Percentiles rank a stretch among this genome's conserved stretches.
Evolutionary conservation across 148 eudicot genomes (phyloP).

Genomic region (Amaranthus cruentus): DNA sequence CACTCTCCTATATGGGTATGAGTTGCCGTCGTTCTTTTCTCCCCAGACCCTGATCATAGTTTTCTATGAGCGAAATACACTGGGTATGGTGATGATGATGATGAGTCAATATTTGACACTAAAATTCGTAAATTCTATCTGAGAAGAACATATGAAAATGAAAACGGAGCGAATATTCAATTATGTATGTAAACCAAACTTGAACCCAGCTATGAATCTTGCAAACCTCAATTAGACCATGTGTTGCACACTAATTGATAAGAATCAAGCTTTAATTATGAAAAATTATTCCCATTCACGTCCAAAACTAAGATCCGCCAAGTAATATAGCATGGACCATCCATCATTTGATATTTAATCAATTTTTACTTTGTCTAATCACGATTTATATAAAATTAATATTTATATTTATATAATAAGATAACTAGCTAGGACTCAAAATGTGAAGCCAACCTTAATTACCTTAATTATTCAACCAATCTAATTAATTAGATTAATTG

Average conservation of each 20-base stretch:
- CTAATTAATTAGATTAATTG: conserved; percentile 1
- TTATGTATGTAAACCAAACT: neutral
- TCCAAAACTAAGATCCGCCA: conserved; percentile 9
- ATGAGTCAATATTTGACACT: no score
- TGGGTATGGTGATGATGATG: no score
- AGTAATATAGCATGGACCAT: conserved; percentile 1
- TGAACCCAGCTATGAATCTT: neutral
- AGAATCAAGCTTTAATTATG: neutral
- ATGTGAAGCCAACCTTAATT: conserved; percentile 13
- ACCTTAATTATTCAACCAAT: neutral
- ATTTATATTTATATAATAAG: neutral
- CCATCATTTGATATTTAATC: neutral
- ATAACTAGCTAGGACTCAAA: neutral
- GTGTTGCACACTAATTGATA: neutral
- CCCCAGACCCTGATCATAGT: no score
- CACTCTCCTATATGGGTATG: no score
- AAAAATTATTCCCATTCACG: neutral
- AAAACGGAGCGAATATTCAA: no score
- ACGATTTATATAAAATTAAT: neutral
- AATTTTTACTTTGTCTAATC: neutral
- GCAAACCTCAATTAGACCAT: neutral
- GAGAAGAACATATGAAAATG: no score
- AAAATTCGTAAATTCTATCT: no score
- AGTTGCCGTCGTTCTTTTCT: no score
- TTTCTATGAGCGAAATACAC: no score